phyloP scores from a whole-genome alignment of 805 yeast species.

The Metschnikowia lunata region DNA sequence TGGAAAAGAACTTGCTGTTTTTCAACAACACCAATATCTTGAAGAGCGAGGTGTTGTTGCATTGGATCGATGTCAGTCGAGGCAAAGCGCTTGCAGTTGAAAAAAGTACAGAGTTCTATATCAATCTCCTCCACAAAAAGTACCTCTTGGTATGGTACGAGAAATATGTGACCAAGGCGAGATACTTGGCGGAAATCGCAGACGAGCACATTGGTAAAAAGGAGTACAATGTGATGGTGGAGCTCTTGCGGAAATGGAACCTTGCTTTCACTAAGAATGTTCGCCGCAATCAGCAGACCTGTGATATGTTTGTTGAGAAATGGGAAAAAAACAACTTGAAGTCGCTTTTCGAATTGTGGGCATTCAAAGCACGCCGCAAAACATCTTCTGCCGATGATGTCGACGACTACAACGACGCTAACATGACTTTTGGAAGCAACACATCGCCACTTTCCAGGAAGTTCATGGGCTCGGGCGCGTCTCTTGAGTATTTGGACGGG shows the following conservation, averaged over 20 bases:
- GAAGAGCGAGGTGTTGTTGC: conserved; percentile 7
- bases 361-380: conserved; percentile 21
- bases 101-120: conserved; percentile 7
- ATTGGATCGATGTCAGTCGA: conserved; percentile 8
- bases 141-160: conserved; percentile 33
- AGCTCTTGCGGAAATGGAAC: conserved; percentile 31
- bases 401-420: conserved; percentile 15
- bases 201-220: conserved; percentile 27
- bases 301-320: conserved; percentile 29
- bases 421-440: conserved; percentile 22
- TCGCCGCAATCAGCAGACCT: conserved; percentile 32
- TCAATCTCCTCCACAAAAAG: conserved; percentile 19
- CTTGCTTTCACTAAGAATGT: conserved; percentile 31
- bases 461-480: conserved; percentile 5
- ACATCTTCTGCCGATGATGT: conserved; percentile 2
- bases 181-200: conserved; percentile 25
- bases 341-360: conserved; percentile 38
- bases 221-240: conserved; percentile 25
- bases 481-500: conserved; percentile 9
- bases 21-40: conserved; percentile 7
- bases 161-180: conserved; percentile 21
- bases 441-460: conserved; percentile 32
- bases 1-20: conserved; percentile 5
- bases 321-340: conserved; percentile 27
- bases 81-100: conserved; percentile 1